Evolutionary conservation across 75 land plant genomes (phyloP).

Genomic region (Picea glauca): DNA sequence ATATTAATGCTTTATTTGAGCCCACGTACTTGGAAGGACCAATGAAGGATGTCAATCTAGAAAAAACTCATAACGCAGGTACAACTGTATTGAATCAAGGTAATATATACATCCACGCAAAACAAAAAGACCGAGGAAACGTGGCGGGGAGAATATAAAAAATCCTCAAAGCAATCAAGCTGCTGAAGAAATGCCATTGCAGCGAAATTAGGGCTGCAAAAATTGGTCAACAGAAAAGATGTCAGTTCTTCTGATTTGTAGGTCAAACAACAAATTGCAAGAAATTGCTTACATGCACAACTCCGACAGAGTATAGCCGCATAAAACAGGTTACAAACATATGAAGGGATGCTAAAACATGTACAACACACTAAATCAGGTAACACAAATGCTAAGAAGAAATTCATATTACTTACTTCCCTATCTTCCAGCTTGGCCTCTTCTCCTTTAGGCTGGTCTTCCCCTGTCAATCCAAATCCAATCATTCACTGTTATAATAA

Average conservation of each 20-base stretch:
- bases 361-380: background rate
- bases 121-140: no score
- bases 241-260: background rate
- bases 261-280: background rate
- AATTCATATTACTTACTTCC: background rate
- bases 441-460: constrained; percentile 7
- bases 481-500: background rate
- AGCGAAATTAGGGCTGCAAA: constrained; percentile 2
- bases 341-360: no score
- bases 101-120: no score
- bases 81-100: no score
- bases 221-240: background rate
- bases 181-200: background rate
- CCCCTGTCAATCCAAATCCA: constrained; percentile 1
- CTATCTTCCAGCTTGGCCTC: background rate
- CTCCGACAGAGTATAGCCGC: background rate
- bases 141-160: background rate
- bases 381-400: background rate
- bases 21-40: background rate
- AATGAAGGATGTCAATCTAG: no score
- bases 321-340: no score
- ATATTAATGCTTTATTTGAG: background rate
- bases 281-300: background rate
- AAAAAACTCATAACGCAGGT: no score
- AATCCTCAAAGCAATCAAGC: background rate